Evolutionary conservation across 306 rosid species (phyloP).

Genomic region (Fragaria iinumae): DNA sequence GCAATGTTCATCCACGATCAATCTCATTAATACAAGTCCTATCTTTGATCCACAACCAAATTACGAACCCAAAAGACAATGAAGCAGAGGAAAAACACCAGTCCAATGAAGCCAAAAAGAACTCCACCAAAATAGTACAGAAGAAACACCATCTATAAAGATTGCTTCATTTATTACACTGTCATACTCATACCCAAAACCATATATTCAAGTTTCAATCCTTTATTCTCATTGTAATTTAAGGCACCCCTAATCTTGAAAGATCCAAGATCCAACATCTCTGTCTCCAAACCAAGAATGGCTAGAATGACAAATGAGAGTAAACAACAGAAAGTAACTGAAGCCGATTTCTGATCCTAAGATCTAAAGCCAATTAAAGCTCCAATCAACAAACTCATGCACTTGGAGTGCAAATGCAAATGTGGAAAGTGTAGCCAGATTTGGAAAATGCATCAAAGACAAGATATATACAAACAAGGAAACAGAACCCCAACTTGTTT

Average conservation of each 20-base stretch:
- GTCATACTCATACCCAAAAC: not conserved
- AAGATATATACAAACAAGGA: not conserved
- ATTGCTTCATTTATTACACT: not conserved
- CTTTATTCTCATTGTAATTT: not conserved
- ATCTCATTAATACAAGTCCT: not conserved
- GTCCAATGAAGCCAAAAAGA: not conserved
- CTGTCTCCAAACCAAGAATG: not conserved
- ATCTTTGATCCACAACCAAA: not conserved
- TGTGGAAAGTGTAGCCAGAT: too few species aligned
- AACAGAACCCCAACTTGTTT: not conserved
- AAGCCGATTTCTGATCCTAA: not conserved
- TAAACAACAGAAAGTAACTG: not conserved
- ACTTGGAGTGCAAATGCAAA: constrained; percentile 1
- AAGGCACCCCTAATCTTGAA: not conserved
- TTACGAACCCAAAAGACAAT: not conserved
- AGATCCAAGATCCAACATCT: constrained; percentile 9
- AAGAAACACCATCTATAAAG: not conserved
- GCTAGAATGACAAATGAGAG: not conserved
- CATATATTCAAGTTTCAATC: not conserved
- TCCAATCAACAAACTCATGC: not conserved
- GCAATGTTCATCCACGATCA: constrained; percentile 29
- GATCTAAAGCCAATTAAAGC: not conserved
- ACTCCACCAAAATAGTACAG: not conserved
- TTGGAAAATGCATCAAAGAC: not conserved
- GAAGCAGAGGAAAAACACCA: not conserved